Evolutionary conservation across 2,329 filamentous ascomycete species (phyloP).

Genomic region (Fusarium sp.): DNA sequence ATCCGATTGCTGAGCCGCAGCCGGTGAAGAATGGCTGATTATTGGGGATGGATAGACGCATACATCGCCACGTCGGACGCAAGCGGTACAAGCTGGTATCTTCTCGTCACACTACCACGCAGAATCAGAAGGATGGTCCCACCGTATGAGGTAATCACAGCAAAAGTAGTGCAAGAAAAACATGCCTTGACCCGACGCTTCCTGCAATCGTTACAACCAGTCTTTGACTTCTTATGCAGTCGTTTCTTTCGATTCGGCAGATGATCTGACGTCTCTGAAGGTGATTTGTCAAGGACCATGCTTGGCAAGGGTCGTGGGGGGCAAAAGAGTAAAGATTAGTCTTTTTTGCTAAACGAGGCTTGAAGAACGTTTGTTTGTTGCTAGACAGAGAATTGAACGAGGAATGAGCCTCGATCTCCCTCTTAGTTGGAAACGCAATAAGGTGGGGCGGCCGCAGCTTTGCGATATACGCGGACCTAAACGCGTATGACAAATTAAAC

Average conservation of each 20-base stretch:
- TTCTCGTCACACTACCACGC: background rate
- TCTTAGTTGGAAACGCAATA: background rate
- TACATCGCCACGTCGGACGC: background rate
- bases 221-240: background rate
- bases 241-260: background rate
- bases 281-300: background rate
- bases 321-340: background rate
- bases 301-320: background rate
- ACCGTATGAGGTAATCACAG: background rate
- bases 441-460: background rate
- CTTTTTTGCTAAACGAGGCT: background rate
- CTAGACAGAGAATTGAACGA: background rate
- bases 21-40: background rate
- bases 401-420: background rate
- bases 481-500: background rate
- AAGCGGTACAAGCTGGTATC: background rate
- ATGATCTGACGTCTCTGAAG: background rate
- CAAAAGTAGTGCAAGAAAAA: background rate
- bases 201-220: background rate
- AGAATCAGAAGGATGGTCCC: background rate
- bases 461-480: background rate
- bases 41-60: background rate
- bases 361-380: background rate
- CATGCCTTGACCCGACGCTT: background rate
- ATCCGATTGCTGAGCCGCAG: background rate